Evolutionary conservation across 2,329 filamentous ascomycete genomes (phyloP), one percentile per base, ranked within the genome.

Genomic region (Paraphoma chrysanthemicola): DNA sequence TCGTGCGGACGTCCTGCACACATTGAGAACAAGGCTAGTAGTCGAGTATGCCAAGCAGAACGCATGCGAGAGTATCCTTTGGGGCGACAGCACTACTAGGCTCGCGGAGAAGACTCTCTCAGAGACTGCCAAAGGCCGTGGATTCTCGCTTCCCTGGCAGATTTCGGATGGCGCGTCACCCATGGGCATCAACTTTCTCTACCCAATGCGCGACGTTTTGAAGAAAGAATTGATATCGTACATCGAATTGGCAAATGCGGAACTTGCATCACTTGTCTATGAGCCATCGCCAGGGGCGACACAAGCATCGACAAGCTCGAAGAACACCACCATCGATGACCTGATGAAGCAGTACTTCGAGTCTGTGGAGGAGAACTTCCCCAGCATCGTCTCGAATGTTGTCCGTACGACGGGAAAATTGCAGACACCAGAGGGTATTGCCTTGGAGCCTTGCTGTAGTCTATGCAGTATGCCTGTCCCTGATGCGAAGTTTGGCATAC

Each of bases 301-400:
- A 0, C 68, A 77, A 29, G 73, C 76, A 7, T 73, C 73, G 0
- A 90, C 71, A 77, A 90, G 86, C 31, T 88, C 90, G 64, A 91
- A 89, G 71, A 89, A 92, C 63, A 85, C 92, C 44, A 96, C 92
- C 44, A 97, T 99, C 68, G 93, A 97, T 71, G 90, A 93, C 65
- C 85, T 99, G 51, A 93, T 98, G 89, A 80, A 84, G 55, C 88
- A 92, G 54, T 99, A 97, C 75, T 97, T 99, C 70, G 86, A 87
- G 63, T 89, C 88, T 41, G 92, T 97, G 14, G 93, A 97, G 73
- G 86, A 87, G 63, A 90, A 90, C 56, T 97, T 96, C 70, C 91
- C 93, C 3, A 92, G 91, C 53, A 92, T 98, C 53, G 93, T 99
- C 64, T 90, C 93, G 31, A 99, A 99, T 73, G 95, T 99, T 9